Conservation (phyloP, 441 rosid species). For the Iberis amara region DNA sequence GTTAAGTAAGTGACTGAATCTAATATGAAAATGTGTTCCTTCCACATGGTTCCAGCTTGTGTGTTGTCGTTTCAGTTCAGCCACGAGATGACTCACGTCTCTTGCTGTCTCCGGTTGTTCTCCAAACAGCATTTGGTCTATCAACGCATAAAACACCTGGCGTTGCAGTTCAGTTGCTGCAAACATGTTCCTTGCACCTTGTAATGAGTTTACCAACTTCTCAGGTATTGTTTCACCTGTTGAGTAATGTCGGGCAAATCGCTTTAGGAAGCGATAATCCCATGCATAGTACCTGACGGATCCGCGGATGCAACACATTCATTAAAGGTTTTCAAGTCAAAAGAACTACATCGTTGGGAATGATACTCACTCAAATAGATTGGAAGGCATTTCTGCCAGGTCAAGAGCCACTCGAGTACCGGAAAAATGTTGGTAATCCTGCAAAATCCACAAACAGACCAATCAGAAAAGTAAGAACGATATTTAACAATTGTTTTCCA, state of each 20-base stretch:
- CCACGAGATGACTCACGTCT: constrained; percentile 55
- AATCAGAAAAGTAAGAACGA: constrained; percentile 13
- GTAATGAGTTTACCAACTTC: constrained; percentile 73
- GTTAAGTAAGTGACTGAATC: constrained; percentile 76
- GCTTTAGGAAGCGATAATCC: constrained; percentile 77
- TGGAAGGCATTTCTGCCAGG: constrained; percentile 93
- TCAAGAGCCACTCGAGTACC: constrained; percentile 93
- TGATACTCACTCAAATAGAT: constrained; percentile 85
- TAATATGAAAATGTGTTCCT: constrained; percentile 80
- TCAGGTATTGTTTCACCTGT: constrained; percentile 86
- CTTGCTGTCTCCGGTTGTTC: constrained; percentile 45
- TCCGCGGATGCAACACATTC: too few species aligned
- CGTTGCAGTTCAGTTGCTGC: constrained; percentile 96
- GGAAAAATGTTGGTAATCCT: constrained; percentile 96
- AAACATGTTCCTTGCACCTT: constrained; percentile 82
- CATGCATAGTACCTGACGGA: constrained; percentile 72
- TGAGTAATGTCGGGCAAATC: constrained; percentile 80
- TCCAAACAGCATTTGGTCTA: constrained; percentile 86
- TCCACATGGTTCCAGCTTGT: constrained; percentile 88
- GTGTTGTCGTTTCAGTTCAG: constrained; percentile 58
- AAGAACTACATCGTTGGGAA: constrained; percentile 6
- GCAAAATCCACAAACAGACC: constrained; percentile 25
- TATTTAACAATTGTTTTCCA: background rate
- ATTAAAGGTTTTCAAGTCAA: too few species aligned
- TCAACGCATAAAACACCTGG: constrained; percentile 79